phyloP scores from a whole-genome alignment of 805 yeast species.

The Spathaspora passalidarum region DNA sequence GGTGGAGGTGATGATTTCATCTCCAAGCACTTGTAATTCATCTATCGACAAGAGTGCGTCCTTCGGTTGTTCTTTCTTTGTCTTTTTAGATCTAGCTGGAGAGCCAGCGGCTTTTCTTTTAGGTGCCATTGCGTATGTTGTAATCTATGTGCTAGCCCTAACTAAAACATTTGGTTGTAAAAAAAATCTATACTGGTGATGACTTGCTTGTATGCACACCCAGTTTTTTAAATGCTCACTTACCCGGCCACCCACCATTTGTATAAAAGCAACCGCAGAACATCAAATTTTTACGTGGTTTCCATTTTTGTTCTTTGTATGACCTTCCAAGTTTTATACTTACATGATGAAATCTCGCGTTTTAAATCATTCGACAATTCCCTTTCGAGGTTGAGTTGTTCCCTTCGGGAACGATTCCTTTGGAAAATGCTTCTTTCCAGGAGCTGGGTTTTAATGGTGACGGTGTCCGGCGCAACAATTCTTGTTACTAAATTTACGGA shows the following conservation, averaged over 20 bases:
- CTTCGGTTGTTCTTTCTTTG: conserved; percentile 5
- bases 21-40: conserved; percentile 21
- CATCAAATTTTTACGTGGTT: background rate
- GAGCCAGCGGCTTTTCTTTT: conserved; percentile 18
- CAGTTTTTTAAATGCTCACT: background rate
- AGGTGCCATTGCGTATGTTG: conserved; percentile 16
- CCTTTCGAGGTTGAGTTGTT: conserved; percentile 38
- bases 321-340: conserved; percentile 67
- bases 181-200: background rate
- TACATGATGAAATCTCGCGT: conserved; percentile 63
- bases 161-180: background rate
- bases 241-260: conserved; percentile 4
- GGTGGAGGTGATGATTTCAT: conserved; percentile 40
- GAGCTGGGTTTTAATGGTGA: conserved; percentile 44
- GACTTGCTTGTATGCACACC: background rate
- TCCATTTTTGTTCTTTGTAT: conserved; percentile 32
- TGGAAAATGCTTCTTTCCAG: conserved; percentile 29
- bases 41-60: conserved; percentile 11
- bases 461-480: conserved; percentile 48
- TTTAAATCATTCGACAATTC: conserved; percentile 36
- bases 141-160: background rate
- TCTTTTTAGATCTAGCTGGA: background rate
- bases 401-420: conserved; percentile 29
- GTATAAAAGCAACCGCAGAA: conserved; percentile 1
- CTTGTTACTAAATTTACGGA: conserved; percentile 44